Evolutionary conservation across 2,329 filamentous ascomycete genomes (phyloP), one percentile per base, ranked within the genome.

Genomic region (Leptosphaerulina australis): DNA sequence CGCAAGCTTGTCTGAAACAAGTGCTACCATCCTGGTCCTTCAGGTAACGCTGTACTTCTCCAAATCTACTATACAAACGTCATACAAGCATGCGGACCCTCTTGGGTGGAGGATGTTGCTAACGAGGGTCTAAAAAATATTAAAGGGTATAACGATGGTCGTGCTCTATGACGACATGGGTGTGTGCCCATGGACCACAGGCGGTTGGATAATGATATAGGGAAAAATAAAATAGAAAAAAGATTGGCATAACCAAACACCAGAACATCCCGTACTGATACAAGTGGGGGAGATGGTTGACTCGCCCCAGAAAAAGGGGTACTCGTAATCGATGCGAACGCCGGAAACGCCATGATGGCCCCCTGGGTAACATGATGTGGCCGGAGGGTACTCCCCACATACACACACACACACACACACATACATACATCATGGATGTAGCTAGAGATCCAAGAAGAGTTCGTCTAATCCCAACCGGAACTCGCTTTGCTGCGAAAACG

Each of bases 71-170:
- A 56, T 72, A 72, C 68, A 71, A 71, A 59, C 51, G 63, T 68
- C 58, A 64, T 69, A 64, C 65, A 56, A 49, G 60, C 60, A 51
- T 46, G 28, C 46, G n/a, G 46, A 50, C 58, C 45, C 52, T 41
- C 30, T 43, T 30, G 31, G 35, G 25, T 37, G 35, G 2, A 50
- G 41, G 18, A 40, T 53, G 59, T 38, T 62, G 64, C 66, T 56
- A 71, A 63, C 38, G 69, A 72, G 67, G 51, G 68, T 48, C 33
- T 72, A 66, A 70, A 72, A 68, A 68, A 64, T 53, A 70, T 70
- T 45, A 45, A 70, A 59, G 58, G 55, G 58, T 66, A 64, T 69
- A 71, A 58, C 64, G 67, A 72, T 55, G 66, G 56, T 68, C 57
- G 58, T 65, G 55, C 58, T 62, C 58, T 58, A 56, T 63, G 56